Base-by-base conservation (phyloP, 805 yeast genomes). In the Scheffersomyces amazonensis region DNA sequence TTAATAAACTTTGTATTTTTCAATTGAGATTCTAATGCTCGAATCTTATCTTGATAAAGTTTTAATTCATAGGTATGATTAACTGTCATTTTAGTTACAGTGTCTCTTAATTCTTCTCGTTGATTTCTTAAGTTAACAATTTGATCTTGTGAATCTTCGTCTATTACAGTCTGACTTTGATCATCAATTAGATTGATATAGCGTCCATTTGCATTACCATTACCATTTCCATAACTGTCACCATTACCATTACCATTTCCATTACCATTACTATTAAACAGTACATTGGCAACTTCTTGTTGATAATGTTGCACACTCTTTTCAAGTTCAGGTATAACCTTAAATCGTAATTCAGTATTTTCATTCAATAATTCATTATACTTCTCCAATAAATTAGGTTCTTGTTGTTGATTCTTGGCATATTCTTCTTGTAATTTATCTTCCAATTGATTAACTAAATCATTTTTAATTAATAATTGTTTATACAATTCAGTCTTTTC, bases 401-500 rank as follows among this genome's bases (percentile, higher is more conserved):
- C 64, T 15, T 42, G 34, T 8, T 27, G 30, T 12, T 13, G 30
- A 27, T 36, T 49, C 42, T 27, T 27, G 5, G 16, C 17, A 27
- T 13, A 27, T 15, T 66, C 50, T 25, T 71, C 64, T 4, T 66
- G 69, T 16, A 78, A 53, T 39, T 71, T 75, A 4, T 77, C 73
- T 39, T 67, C 64, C 22, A 72, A 60, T 40, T 76, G 73, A 32
- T 66, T 66, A 3, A 76, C 58, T 36, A 59, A 35, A 36, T 79
- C 81, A 22, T 75, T 76, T 44, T 76, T 73, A 23, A 66, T 59
- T 15, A 71, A 56, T 21, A 80, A 49, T 40, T 71, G 73, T 28
- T 70, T 57, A 49, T 68, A 71, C 40, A 83, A 49, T 35, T 73
- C 76, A 4, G 80, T 71, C 42, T 79, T 76, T 41, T 78, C 79